phyloP scores from a whole-genome alignment of 495 filamentous ascomycete genomes.

The Corynascus novoguineensis region DNA sequence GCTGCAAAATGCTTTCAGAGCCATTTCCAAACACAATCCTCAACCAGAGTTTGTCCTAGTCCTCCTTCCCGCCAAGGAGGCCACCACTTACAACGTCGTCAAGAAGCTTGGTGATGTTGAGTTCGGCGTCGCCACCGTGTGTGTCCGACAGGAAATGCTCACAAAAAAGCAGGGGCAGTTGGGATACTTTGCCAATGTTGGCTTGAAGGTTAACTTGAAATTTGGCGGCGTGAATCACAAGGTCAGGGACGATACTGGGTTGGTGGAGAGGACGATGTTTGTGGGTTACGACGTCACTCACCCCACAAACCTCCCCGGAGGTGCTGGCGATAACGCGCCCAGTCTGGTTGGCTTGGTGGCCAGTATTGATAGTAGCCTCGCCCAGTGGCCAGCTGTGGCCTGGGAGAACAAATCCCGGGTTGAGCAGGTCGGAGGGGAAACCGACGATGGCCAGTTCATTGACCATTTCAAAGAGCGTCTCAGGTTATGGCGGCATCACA shows the following conservation, averaged over 20 bases:
- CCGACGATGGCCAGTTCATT: conserved; percentile 54
- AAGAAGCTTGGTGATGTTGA: conserved; percentile 62
- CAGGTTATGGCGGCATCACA: conserved; percentile 52
- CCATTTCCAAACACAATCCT: not conserved
- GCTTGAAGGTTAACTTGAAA: conserved; percentile 81
- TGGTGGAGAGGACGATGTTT: conserved; percentile 68
- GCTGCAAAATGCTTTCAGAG: conserved; percentile 15
- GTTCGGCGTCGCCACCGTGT: conserved; percentile 61
- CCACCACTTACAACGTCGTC: conserved; percentile 58
- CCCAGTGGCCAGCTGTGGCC: conserved; percentile 64
- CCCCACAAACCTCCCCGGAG: conserved; percentile 62
- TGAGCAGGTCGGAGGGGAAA: conserved; percentile 62
- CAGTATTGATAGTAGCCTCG: conserved; percentile 55
- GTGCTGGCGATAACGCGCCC: conserved; percentile 45
- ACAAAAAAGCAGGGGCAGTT: conserved; percentile 31
- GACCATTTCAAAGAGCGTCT: conserved; percentile 57
- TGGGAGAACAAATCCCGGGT: conserved; percentile 50
- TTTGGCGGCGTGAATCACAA: conserved; percentile 72
- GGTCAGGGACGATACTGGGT: conserved; percentile 43
- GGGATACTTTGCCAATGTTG: conserved; percentile 69
- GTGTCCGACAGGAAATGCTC: conserved; percentile 52
- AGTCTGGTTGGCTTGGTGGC: conserved; percentile 74
- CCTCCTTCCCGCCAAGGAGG: conserved; percentile 48
- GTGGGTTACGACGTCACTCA: conserved; percentile 87
- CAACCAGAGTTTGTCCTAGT: conserved; percentile 52